Conservation (phyloP, 352 stramenopile genomes). For the Blastocystis sp. region DNA sequence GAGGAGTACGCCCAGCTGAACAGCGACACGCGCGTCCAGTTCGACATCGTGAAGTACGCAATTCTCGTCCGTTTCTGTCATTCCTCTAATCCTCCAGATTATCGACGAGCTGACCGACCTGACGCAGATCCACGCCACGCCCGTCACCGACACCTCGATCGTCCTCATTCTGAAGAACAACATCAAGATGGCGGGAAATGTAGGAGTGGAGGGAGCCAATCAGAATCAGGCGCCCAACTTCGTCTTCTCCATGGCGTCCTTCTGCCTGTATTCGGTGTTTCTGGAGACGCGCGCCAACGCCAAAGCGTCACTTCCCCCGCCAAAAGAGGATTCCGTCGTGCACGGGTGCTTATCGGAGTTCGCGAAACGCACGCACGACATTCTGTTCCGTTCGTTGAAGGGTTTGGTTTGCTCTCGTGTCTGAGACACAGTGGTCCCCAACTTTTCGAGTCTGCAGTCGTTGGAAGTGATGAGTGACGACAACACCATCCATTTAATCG, state of each 20-base stretch:
- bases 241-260: background rate
- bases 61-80: slow-evolving; percentile 20
- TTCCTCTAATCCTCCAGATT: slow-evolving; percentile 7
- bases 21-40: background rate
- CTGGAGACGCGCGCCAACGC: background rate
- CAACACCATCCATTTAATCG: slow-evolving; percentile 19
- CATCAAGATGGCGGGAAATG: slow-evolving; percentile 4
- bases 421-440: slow-evolving; percentile 5
- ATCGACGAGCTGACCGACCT: slow-evolving; percentile 61
- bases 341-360: background rate
- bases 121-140: background rate
- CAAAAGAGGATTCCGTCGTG: background rate
- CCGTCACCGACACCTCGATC: background rate
- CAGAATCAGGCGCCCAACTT: background rate
- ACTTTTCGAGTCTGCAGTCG: background rate
- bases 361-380: background rate
- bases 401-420: background rate
- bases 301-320: background rate
- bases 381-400: slow-evolving; percentile 15
- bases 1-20: background rate
- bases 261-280: slow-evolving; percentile 5
- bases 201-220: background rate
- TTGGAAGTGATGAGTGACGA: slow-evolving; percentile 28
- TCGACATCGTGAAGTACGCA: slow-evolving; percentile 43
- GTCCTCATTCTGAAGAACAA: slow-evolving; percentile 68